Base-by-base conservation (phyloP, 352 stramenopile genomes). In the Thalassiosira mediterranea region DNA sequence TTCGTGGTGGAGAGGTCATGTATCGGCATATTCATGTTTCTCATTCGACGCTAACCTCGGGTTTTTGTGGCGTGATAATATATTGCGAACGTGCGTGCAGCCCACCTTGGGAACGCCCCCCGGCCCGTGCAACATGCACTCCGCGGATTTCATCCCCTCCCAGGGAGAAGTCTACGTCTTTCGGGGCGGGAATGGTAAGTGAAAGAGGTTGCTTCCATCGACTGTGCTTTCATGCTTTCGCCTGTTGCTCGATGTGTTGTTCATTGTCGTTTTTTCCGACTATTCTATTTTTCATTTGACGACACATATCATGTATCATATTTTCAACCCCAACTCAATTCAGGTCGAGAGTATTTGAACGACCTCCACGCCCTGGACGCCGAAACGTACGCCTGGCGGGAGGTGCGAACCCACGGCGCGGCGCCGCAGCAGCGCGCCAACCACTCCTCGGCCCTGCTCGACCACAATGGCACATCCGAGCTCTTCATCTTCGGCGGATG, bases 91-190 rank as follows among this genome's bases (percentile, higher is more conserved):
- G n/a, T n/a, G n/a, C n/a, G n/a, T 88, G 7, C 71, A 79, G 42
- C 81, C 87, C 8, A 74, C 51, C 8, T 61, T 17, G 10, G 72
- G 72, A 1, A 72, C 76, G 25, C 59, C 84, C 2, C 89, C 90
- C 3, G 95, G 96, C 2, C 95, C 95, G 10, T 98, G 96, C 79
- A 98, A 98, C 79, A 98, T 98, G 95, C 96, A 98, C 87, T 97
- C 94, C n/a, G 94, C 95, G 4, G 95, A 98, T 76, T 98, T 94
- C 64, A 84, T 98, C 3, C 73, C 88, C 3, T 74, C 90, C 26
- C 59, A 90, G 46, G 79, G 88, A 19, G 93, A 94, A 76, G 95
- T 98, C 44, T 91, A 97, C 42, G 93, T 98, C 0, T 98, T 98
- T 69, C 90, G 95, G 23, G 95, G 96, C 37, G 95, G 96, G 23